Conservation (phyloP, 2,329 filamentous ascomycete genomes). For the Talaromyces sp. region DNA sequence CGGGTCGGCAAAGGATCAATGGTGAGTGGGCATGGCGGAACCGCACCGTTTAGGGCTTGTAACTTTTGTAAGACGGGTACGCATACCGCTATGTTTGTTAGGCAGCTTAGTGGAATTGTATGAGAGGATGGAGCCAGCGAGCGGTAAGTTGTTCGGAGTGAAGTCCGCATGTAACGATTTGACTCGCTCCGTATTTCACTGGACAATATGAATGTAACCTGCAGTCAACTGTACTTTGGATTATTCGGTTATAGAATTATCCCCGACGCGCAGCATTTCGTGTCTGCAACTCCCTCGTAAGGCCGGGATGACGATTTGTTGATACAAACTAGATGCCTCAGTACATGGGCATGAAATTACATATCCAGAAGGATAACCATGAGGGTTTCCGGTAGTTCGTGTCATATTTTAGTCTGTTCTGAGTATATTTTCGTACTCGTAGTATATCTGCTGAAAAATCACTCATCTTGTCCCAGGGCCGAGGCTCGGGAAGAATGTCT, state of each 20-base stretch:
- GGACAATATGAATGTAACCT: not conserved
- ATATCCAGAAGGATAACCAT: not conserved
- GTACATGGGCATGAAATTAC: not conserved
- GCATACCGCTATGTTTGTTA: conserved; percentile 1
- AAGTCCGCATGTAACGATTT: not conserved
- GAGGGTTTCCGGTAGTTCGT: not conserved
- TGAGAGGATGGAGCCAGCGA: not conserved
- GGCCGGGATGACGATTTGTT: not conserved
- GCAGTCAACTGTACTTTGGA: not conserved
- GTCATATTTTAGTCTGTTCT: not conserved
- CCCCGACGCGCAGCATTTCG: not conserved
- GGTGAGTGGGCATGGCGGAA: not conserved
- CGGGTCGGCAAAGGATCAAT: not conserved
- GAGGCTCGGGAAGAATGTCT: not conserved
- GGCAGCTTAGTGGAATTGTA: not conserved
- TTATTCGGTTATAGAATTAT: not conserved
- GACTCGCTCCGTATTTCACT: not conserved
- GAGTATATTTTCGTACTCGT: no score
- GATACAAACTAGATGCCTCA: not conserved
- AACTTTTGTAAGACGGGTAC: not conserved
- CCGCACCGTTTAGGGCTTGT: not conserved
- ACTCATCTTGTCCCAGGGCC: not conserved
- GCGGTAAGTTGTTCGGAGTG: conserved; percentile 2
- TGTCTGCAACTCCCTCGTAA: not conserved
- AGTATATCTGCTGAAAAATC: not conserved